A percentile compares a stretch with the other conserved stretches of the same genome.
These are phyloP conservation scores for Phellopilus nigrolimitatus DNA, from an alignment of 1,284 basidiomycete genomes.

Conservation along the genomic window DNA sequence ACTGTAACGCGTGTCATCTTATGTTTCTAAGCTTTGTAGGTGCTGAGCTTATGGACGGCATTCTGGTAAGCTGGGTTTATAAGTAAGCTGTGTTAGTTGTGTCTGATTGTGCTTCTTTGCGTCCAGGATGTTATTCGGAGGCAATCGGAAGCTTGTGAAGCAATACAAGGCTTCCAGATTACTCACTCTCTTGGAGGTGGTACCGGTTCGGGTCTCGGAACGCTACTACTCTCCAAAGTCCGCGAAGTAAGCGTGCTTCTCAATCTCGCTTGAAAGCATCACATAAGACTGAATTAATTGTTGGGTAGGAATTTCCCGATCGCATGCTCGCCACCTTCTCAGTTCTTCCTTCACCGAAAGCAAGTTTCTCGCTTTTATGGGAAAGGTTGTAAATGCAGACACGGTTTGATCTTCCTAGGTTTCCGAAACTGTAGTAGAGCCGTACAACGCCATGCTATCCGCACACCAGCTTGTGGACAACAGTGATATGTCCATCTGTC, in stretches of 20 bases:
- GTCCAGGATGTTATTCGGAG: conserved; percentile 62
- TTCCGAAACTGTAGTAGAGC: conserved; percentile 32
- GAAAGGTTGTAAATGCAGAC: conserved; percentile 7
- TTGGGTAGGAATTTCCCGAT: conserved; percentile 76
- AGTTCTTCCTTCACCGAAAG: conserved; percentile 86
- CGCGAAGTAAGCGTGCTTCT: conserved; percentile 55
- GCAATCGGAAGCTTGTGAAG: conserved; percentile 80
- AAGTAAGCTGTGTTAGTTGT: not conserved
- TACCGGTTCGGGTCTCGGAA: conserved; percentile 84
- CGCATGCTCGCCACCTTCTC: conserved; percentile 94
- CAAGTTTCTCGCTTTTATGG: conserved; percentile 24
- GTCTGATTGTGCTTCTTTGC: conserved; percentile 6
- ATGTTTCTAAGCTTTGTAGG: too few species aligned
- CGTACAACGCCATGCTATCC: conserved; percentile 91
- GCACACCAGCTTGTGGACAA: conserved; percentile 91
- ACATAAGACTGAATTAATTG: conserved; percentile 30
- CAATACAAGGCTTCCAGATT: conserved; percentile 88
- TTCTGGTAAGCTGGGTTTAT: conserved; percentile 59
- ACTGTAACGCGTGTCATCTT: too few species aligned
- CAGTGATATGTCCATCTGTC: conserved; percentile 84
- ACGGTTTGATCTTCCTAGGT: conserved; percentile 35
- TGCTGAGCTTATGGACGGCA: conserved; percentile 88
- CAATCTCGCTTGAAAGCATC: too few species aligned
- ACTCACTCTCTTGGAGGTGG: conserved; percentile 95
- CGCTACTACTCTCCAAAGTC: conserved; percentile 78